Conservation (phyloP, 805 yeast species). For the Kodamaea hsintzibuensis region DNA sequence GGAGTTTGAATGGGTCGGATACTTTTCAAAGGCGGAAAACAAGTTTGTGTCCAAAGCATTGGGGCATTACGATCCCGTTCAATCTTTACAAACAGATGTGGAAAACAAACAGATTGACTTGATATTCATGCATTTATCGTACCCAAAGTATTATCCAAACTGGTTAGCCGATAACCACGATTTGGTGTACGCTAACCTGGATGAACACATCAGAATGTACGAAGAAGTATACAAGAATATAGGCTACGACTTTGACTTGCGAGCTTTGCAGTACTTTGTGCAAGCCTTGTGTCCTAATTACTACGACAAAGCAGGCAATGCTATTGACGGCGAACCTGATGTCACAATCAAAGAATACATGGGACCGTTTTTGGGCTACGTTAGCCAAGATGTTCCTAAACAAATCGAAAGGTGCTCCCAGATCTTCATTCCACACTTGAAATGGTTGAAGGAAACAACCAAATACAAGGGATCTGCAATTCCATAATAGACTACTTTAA, state of each 20-base stretch:
- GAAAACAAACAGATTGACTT: constrained; percentile 16
- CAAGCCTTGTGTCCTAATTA: constrained; percentile 41
- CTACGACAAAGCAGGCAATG: constrained; percentile 26
- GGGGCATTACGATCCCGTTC: constrained; percentile 42
- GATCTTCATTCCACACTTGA: constrained; percentile 42
- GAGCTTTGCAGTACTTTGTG: constrained; percentile 39
- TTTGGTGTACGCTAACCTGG: constrained; percentile 30
- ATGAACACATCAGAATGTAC: constrained; percentile 44
- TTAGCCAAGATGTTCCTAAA: constrained; percentile 21
- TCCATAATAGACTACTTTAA: background rate
- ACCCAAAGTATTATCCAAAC: constrained; percentile 49
- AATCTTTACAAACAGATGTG: constrained; percentile 14
- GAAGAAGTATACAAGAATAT: constrained; percentile 32
- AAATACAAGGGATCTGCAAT: constrained; percentile 11
- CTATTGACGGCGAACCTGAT: constrained; percentile 24
- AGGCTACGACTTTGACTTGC: constrained; percentile 45
- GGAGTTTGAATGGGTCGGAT: constrained; percentile 42
- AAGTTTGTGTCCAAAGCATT: constrained; percentile 28
- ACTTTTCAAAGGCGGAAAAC: constrained; percentile 29
- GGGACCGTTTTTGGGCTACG: constrained; percentile 33
- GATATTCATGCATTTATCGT: constrained; percentile 59
- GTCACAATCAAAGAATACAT: constrained; percentile 30
- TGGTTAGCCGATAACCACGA: constrained; percentile 35
- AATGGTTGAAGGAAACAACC: constrained; percentile 44
- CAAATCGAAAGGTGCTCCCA: constrained; percentile 32